phyloP scores from a whole-genome alignment of 2,329 filamentous ascomycete genomes.

The Xylaria sp. region DNA sequence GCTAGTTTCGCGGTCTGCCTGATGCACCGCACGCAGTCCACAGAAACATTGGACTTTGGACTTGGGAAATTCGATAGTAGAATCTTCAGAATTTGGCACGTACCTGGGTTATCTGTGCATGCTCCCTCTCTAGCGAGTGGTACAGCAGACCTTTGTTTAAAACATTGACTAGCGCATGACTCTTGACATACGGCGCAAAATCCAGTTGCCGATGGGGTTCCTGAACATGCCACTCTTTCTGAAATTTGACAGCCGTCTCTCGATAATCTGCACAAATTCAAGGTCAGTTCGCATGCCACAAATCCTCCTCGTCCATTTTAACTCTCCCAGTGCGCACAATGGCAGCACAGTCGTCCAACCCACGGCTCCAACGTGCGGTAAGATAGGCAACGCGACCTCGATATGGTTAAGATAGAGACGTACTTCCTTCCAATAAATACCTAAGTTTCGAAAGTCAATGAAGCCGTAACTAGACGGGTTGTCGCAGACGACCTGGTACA shows the following conservation, averaged over 20 bases:
- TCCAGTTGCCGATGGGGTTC: conserved; percentile 70
- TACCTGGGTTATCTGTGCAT: conserved; percentile 61
- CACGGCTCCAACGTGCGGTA: conserved; percentile 20
- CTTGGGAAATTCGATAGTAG: not conserved
- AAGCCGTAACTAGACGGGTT: conserved; percentile 32
- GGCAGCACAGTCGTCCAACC: conserved; percentile 36
- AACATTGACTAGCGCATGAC: conserved; percentile 70
- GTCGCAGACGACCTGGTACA: conserved; percentile 21
- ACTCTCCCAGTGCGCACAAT: conserved; percentile 32
- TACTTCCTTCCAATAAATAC: conserved; percentile 72
- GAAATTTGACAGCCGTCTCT: conserved; percentile 73
- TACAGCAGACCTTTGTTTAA: conserved; percentile 72
- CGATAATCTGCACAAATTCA: conserved; percentile 66
- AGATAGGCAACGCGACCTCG: conserved; percentile 10
- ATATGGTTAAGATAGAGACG: conserved; percentile 49
- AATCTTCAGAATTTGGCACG: conserved; percentile 36
- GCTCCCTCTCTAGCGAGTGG: conserved; percentile 67
- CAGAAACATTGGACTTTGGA: conserved; percentile 10
- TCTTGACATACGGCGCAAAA: conserved; percentile 73
- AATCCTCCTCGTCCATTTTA: conserved; percentile 35
- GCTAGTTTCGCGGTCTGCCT: conserved; percentile 41
- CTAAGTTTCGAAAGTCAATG: conserved; percentile 52
- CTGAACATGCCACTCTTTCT: conserved; percentile 73
- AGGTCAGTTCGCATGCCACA: conserved; percentile 50
- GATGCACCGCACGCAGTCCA: conserved; percentile 38